Evolutionary conservation across 192 early-diverging fungal genomes (phyloP), one percentile per base, ranked within the genome.

Genomic region (Coemansia sp.): DNA sequence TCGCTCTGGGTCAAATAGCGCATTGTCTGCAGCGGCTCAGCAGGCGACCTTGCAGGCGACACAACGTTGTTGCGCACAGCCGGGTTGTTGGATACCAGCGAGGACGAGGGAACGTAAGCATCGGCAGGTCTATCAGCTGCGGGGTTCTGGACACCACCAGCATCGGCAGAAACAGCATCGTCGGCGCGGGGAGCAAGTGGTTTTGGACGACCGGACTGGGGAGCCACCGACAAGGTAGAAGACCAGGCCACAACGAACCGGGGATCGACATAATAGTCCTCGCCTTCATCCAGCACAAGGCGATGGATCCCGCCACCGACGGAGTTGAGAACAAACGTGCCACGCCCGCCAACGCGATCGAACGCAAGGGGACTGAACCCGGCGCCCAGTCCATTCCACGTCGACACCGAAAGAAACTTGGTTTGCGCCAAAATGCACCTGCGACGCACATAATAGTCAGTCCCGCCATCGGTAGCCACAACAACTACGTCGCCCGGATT

Each of bases 241-340:
- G 79, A 66, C 79, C 79, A 82, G 6, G 79, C 79, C 6, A 82
- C 68, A 9, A 74, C 69, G 57, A 80, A 91, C 72, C 87, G 78
- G 21, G 91, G 88, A 69, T 90, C 90, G 16, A 90, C 91, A 16
- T 88, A 69, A 58, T 90, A 91, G 68, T 89, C 87, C 63, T 94
- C 91, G n/a, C 82, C 86, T 10, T 87, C 81, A 7, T 82, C 66
- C 55, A 94, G 74, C 11, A 87, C 84, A 49, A 94, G 69, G 18
- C 90, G 79, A 68, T 91, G 89, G 37, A 94, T 56, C 0, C 89
- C 88, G 49, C 32, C 32, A 42, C 89, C 88, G 41, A 88, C 84
- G 36, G 85, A 73, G 21, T 88, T 85, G 41, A 94, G 85, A 11
- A 87, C 91, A 37, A 90, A 60, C 7, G 88, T 81, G 59, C 92